Conservation (phyloP, 306 rosid species). For the Prunus persica region DNA sequence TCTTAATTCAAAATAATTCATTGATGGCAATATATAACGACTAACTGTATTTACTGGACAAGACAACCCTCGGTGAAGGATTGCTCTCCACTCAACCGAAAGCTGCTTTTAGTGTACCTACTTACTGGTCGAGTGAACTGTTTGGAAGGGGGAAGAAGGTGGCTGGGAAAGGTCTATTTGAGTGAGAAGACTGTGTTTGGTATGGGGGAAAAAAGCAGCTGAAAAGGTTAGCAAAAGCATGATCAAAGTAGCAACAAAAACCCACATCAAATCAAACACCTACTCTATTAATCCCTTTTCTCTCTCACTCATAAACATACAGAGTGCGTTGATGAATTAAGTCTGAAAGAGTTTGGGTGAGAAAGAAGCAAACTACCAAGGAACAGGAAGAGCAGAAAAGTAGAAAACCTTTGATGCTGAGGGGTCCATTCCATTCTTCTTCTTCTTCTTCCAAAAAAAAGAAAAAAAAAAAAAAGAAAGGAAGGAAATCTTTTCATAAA, state of each 20-base stretch:
- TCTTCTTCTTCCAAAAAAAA: background rate
- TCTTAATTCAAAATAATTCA: too few relatives aligned
- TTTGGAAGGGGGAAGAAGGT: background rate
- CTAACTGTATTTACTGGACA: background rate
- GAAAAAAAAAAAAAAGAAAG: background rate
- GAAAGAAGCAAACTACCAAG: constrained; percentile 3
- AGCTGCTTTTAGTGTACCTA: background rate
- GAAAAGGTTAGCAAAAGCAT: constrained; percentile 49
- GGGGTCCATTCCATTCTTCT: background rate
- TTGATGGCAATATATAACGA: too few relatives aligned
- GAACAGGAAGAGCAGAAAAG: background rate
- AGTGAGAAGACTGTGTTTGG: constrained; percentile 27
- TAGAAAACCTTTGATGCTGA: background rate
- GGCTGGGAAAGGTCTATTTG: constrained; percentile 20
- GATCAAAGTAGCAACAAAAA: constrained; percentile 52
- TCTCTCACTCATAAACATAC: background rate
- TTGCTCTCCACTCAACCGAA: background rate
- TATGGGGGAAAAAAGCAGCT: constrained; percentile 24
- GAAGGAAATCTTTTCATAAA: background rate
- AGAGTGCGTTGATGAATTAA: background rate
- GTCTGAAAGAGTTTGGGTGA: background rate
- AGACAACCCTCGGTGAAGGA: background rate
- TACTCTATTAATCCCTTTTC: constrained; percentile 28
- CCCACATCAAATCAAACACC: constrained; percentile 55
- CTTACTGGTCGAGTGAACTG: background rate